phyloP scores from a whole-genome alignment of 768 basidiomycete genomes.

The Mycena sanguinolenta region DNA sequence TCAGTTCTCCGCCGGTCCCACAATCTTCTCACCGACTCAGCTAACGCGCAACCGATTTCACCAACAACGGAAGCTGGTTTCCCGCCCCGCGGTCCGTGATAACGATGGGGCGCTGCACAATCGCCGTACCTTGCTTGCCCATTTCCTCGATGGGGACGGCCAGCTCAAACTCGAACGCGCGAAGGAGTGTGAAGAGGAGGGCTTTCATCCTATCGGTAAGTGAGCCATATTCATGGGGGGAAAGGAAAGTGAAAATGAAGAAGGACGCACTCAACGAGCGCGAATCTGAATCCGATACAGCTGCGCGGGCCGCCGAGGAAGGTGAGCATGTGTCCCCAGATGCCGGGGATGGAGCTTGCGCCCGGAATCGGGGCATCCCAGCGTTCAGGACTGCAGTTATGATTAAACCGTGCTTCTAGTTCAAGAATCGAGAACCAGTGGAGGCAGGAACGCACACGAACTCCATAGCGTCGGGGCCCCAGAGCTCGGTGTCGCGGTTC shows the following conservation, averaged over 20 bases:
- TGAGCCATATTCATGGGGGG: neutral
- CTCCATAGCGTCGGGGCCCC: conserved; percentile 61
- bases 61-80: conserved; percentile 27
- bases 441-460: conserved; percentile 50
- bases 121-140: neutral
- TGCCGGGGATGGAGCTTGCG: conserved; percentile 50
- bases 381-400: conserved; percentile 55
- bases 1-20: too few relatives aligned
- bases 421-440: too few relatives aligned
- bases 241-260: neutral
- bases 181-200: neutral
- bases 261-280: conserved; percentile 18
- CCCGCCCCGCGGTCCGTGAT: neutral
- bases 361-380: conserved; percentile 46
- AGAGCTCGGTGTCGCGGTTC: conserved; percentile 53
- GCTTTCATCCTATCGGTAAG: conserved; percentile 5
- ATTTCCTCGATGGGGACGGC: neutral
- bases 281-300: conserved; percentile 52
- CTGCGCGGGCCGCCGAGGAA: conserved; percentile 60
- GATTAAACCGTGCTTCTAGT: too few relatives aligned
- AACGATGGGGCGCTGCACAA: neutral
- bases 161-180: neutral
- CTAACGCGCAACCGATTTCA: conserved; percentile 6
- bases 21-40: too few relatives aligned
- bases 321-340: conserved; percentile 53